Evolutionary conservation across 331 rosid genomes (phyloP).

Genomic region (Prunus yedoensis): DNA sequence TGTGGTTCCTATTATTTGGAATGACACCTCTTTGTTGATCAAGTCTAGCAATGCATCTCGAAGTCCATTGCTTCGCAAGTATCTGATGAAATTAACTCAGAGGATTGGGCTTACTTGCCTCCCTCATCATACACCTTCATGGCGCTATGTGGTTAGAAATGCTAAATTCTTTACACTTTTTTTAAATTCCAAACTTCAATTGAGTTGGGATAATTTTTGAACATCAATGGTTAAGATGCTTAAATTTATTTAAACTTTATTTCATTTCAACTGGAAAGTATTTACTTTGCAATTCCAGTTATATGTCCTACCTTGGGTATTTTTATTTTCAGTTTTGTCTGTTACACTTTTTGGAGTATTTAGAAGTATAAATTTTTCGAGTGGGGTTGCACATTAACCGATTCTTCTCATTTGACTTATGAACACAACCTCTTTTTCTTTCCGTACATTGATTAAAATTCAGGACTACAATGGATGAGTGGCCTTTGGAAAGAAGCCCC

Average conservation of each 20-base stretch:
- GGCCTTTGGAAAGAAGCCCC: background rate
- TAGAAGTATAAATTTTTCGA: background rate
- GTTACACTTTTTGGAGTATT: background rate
- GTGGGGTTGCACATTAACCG: background rate
- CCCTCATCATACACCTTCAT: slow-evolving; percentile 73
- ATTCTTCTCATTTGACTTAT: background rate
- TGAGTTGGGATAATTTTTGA: slow-evolving; percentile 1
- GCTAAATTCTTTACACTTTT: background rate
- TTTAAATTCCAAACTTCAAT: slow-evolving; percentile 12
- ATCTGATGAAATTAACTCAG: slow-evolving; percentile 83
- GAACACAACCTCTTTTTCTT: background rate
- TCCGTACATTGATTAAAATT: background rate
- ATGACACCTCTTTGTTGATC: slow-evolving; percentile 58
- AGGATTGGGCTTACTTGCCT: slow-evolving; percentile 81
- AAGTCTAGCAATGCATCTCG: slow-evolving; percentile 72
- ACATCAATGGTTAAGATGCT: slow-evolving; percentile 7
- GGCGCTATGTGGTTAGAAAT: slow-evolving; percentile 80
- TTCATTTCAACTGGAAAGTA: background rate
- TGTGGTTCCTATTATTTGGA: slow-evolving; percentile 75
- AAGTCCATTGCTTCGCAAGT: slow-evolving; percentile 85
- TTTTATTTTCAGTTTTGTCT: slow-evolving; percentile 1
- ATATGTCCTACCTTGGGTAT: background rate
- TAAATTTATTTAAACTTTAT: slow-evolving; percentile 4
- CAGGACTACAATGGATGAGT: background rate
- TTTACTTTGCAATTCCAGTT: background rate